phyloP scores from a whole-genome alignment of 257 asterid species.

The Ophiorrhiza pumila region DNA sequence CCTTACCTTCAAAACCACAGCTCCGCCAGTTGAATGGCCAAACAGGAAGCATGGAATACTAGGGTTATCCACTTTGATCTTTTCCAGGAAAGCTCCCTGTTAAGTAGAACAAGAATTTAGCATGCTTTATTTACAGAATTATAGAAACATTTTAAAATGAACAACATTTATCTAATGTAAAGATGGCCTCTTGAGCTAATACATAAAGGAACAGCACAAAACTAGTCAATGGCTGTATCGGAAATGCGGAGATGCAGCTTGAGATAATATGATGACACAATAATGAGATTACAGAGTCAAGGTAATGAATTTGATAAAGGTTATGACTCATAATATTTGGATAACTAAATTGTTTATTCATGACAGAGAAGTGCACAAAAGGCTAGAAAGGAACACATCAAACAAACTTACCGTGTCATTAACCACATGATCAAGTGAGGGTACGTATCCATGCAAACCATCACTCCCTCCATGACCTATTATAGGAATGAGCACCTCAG shows the following conservation, averaged over 20 bases:
- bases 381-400: neutral
- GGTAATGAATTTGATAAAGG: neutral
- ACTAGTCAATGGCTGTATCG: neutral
- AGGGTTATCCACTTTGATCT: constrained; percentile 68
- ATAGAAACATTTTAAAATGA: neutral
- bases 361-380: neutral
- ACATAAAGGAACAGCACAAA: neutral
- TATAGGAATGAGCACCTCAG: constrained; percentile 16
- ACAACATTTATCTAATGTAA: neutral
- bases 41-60: constrained; percentile 83
- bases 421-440: constrained; percentile 94
- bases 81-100: constrained; percentile 77
- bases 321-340: neutral
- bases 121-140: neutral
- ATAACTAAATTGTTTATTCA: neutral
- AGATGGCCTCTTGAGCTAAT: neutral
- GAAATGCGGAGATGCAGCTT: neutral
- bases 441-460: constrained; percentile 99
- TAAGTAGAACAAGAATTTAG: constrained; percentile 13
- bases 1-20: constrained; percentile 86
- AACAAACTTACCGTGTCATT: constrained; percentile 81
- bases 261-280: neutral
- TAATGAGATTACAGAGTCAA: neutral
- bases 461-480: constrained; percentile 99
- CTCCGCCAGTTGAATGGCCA: constrained; percentile 99